Evolutionary conservation across 495 filamentous ascomycete genomes (phyloP), one percentile per base, ranked within the genome.

Genomic region (Recurvomyces mirabilis): DNA sequence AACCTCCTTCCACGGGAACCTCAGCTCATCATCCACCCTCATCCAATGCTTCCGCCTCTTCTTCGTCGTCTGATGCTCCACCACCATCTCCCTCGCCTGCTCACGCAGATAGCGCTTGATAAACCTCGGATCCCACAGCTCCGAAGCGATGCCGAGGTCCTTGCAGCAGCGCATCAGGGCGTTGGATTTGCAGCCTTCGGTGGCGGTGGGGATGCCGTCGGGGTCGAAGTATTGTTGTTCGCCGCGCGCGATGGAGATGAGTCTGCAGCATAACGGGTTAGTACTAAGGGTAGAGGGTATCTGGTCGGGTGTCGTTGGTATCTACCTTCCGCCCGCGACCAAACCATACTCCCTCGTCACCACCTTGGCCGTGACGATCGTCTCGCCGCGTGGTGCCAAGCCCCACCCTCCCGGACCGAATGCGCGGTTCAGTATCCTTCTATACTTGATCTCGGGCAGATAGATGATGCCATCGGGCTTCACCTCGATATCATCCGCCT

Each of bases 401-500:
- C 91, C 93, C 91, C 91, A 98, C 1, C 81, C 91, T 2, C 93
- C 93, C 1, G 91, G 91, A 0, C 91, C 91, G 65, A 98, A 98
- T 0, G 91, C 87, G 29, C 66, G 59, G 58, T 95, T 95, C 52
- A 98, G 65, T 45, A 95, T 94, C 29, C 91, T 71, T 18, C 91
- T 71, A 64, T 98, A 98, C 64, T 98, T 98, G 68, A 98, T 98
- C 73, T 98, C 91, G 12, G 91, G 91, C 42, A 98, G 71, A 60
- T 95, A 98, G 36, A 95, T 68, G 54, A 98, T 93, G 22, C 91
- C 91, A 65, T 98, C 91, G 20, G 84, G 82, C 68, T 98, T 98
- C 56, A 96, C 78, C 70, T 98, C 91, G 34, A 98, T 76, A 62
- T 96, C 89, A 14, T 82, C 73, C 5, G 71, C 64, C 26, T 75